Evolutionary conservation across 2,329 filamentous ascomycete species (phyloP), one percentile per base, ranked within the genome.

Genomic region (Leptosphaerulina australis): DNA sequence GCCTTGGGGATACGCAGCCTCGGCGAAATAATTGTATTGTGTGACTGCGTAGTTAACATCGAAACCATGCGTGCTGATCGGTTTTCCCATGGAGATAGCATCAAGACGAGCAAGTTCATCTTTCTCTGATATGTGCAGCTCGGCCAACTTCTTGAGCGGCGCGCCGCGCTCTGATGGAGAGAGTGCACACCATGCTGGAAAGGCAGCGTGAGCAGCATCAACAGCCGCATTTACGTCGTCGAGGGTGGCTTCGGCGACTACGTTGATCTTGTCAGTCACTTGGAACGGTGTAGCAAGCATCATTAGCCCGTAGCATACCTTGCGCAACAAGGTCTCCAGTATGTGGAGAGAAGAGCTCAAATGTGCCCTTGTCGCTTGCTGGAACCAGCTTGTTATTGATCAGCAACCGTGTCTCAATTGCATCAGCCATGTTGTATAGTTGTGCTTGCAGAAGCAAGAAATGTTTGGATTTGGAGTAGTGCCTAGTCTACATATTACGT

Each of bases 71-170:
- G 91, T 88, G 46, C 85, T 85, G 69, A 91, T 86, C 0, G 89
- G 92, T 80, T 91, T 91, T 69, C 89, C 89, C 78, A 92, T 89
- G 76, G 92, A 88, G 38, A 91, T 80, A 5, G 88, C 91, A 73
- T 92, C 92, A 74, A 87, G 89, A 9, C 88, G 87, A 7, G 89
- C 88, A 56, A 93, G 76, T 18, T 88, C 81, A 69, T 92, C 88
- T 86, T 87, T 91, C 33, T 66, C 55, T 3, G 53, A 37, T 1
- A 58, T 9, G 11, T 64, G 54, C 11, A 64, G 39, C 10, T 66
- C 55, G 22, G 77, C 79, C n/a, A 81, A 67, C 49, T 75, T 77
- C 48, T 73, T 55, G 58, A 81, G 60, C 8, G 76, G 72, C 20
- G 69, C 68, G 25, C 72, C 68, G 30, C 79, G 74, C 22, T 71